phyloP scores from a whole-genome alignment of 345 rosid species.

The Bruguiera sexangula region DNA sequence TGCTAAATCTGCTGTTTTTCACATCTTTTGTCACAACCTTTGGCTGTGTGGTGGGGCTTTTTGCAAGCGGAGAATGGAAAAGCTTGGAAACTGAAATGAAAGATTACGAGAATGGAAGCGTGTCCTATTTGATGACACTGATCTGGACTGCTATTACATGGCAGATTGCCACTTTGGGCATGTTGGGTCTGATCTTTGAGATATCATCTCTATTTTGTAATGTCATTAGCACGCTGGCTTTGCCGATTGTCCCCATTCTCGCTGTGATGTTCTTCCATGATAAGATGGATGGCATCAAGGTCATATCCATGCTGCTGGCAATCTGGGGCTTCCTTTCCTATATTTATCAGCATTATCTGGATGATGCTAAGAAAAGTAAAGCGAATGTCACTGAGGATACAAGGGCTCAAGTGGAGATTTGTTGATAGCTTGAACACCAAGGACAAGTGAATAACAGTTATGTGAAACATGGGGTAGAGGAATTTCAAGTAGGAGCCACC shows the following conservation, averaged over 20 bases:
- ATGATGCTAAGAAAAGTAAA: conserved; percentile 17
- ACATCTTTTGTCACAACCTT: conserved; percentile 43
- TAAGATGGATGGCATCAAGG: conserved; percentile 55
- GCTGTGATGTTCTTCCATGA: conserved; percentile 54
- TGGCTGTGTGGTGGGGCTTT: conserved; percentile 41
- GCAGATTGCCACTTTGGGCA: conserved; percentile 44
- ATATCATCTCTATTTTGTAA: conserved; percentile 54
- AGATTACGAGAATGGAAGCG: conserved; percentile 28
- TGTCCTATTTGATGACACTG: conserved; percentile 41
- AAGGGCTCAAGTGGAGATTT: conserved; percentile 17
- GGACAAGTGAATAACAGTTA: background rate
- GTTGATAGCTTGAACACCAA: conserved; percentile 10
- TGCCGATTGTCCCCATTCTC: conserved; percentile 47
- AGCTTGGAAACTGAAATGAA: conserved; percentile 35
- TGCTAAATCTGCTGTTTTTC: conserved; percentile 45
- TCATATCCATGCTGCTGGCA: conserved; percentile 45
- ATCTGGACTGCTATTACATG: conserved; percentile 50
- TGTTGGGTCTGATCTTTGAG: conserved; percentile 47
- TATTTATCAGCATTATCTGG: conserved; percentile 43
- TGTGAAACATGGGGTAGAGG: background rate
- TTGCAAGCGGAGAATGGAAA: conserved; percentile 50
- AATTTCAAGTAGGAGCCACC: background rate
- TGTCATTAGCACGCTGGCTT: conserved; percentile 44
- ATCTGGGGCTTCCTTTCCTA: conserved; percentile 55
- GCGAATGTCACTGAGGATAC: background rate